These are phyloP conservation scores for Diutina catenulata DNA, from an alignment of 1,139 yeast species.

Conservation along the genomic window DNA sequence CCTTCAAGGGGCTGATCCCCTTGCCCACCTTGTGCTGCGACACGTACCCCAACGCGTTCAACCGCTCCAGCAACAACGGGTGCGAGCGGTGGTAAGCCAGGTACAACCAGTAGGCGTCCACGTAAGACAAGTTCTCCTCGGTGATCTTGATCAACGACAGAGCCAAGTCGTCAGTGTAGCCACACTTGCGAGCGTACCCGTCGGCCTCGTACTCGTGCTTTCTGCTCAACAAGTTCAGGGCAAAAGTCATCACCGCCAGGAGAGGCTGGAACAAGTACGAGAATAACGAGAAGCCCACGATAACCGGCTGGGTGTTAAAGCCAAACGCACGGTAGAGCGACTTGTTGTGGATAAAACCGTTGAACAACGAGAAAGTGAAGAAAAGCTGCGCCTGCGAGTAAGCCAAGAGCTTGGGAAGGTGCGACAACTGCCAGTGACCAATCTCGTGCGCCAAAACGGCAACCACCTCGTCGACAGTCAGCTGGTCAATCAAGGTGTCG, in stretches of 20 bases:
- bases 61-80: constrained; percentile 83
- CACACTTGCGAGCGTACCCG: constrained; percentile 63
- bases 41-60: constrained; percentile 52
- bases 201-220: constrained; percentile 91
- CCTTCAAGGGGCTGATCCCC: constrained; percentile 3
- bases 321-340: constrained; percentile 77
- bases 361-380: constrained; percentile 56
- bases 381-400: constrained; percentile 57
- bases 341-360: constrained; percentile 66
- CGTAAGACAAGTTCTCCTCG: constrained; percentile 67
- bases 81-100: constrained; percentile 86
- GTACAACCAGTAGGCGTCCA: constrained; percentile 83
- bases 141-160: constrained; percentile 65
- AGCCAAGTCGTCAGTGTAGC: constrained; percentile 58
- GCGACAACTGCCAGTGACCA: constrained; percentile 93
- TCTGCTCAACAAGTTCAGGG: constrained; percentile 62
- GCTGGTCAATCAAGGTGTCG: constrained; percentile 79
- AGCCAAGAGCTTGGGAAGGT: constrained; percentile 59
- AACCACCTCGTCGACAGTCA: constrained; percentile 68
- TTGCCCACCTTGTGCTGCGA: constrained; percentile 27
- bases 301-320: constrained; percentile 54
- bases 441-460: constrained; percentile 96
- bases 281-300: constrained; percentile 72
- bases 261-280: constrained; percentile 68
- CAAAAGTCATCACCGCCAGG: constrained; percentile 56